Evolutionary conservation across 495 filamentous ascomycete species (phyloP), one percentile per base, ranked within the genome.

Genomic region (Penicillium pulvis): DNA sequence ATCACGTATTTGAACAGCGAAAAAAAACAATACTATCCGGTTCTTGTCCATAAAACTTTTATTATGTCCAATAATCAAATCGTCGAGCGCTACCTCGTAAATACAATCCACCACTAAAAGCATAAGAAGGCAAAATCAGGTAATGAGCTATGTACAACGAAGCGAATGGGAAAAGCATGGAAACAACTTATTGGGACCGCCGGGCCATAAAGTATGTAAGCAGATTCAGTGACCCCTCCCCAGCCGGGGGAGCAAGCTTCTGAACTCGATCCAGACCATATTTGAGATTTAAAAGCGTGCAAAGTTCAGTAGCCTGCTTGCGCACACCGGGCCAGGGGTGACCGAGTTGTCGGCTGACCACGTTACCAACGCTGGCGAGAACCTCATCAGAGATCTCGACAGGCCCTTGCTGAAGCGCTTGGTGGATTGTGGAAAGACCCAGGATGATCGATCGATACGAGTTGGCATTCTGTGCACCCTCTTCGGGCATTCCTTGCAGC

Each of bases 131-230:
- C 5, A 12, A 14, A 41, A 17, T 17, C 2, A n/a, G 39, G 14
- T 14, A 46, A 46, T 24, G 19, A 24, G 10, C 23, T 23, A 24
- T 46, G 19, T 46, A 14, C 19, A 46, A 46, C 8, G 23, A 46
- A 46, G 43, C 19, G 10, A 23, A 46, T 23, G 19, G 12, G 16
- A 49, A 19, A 28, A 31, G 14, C 26, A 12, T 14, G 23, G 10
- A 28, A 47, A 26, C 20, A 26, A 14, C 26, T 31, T 26, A 53
- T 42, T 53, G 51, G 16, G 51, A 53, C 35, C 51, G 51, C 71
- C 85, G 90, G 17, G 87, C 87, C 66, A 92, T 86, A 74, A 91
- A 93, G 68, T 93, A 93, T n/a, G 87, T 89, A 59, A 93, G 84
- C 57, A 93, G 66, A 58, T 87, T 91, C 66, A 88, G 87, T 6